A percentile compares a stretch with the other conserved stretches of the same genome.
Conservation (phyloP, 805 yeast genomes). For the Candida ipomoeae region DNA sequence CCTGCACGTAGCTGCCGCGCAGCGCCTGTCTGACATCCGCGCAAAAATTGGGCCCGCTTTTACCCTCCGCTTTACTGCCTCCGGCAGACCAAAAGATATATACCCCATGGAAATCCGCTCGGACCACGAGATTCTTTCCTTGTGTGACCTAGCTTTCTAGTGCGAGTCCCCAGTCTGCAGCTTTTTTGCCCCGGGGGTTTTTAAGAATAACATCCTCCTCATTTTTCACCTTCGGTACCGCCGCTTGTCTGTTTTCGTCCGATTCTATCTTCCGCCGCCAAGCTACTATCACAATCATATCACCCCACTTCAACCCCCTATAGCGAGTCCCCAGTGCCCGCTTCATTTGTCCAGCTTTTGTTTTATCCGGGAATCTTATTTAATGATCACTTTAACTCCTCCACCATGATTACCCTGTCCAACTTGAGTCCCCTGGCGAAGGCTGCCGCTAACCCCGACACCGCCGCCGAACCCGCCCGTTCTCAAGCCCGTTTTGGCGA, state of each 20-base stretch:
- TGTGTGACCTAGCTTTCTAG: background rate
- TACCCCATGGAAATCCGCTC: conserved; percentile 4
- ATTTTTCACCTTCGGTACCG: background rate
- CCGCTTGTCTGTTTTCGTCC: background rate
- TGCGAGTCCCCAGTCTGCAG: background rate
- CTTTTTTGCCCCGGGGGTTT: background rate
- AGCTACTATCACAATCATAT: background rate
- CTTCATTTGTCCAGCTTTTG: background rate
- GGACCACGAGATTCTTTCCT: background rate
- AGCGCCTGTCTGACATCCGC: background rate
- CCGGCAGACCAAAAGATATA: background rate
- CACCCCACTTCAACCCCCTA: background rate
- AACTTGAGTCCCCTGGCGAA: background rate
- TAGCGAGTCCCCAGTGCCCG: background rate
- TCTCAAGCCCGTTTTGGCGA: background rate
- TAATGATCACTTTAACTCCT: background rate
- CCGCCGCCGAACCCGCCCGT: background rate
- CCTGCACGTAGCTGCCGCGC: background rate
- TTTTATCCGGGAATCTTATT: background rate
- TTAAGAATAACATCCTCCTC: background rate
- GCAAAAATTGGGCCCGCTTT: conserved; percentile 4
- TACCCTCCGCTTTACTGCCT: background rate
- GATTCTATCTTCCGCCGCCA: background rate
- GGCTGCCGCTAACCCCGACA: background rate
- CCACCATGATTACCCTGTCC: conserved; percentile 1